These are phyloP conservation scores for Beauveria sp. DNA, from an alignment of 2,329 filamentous ascomycete genomes.

Conservation along the genomic window DNA sequence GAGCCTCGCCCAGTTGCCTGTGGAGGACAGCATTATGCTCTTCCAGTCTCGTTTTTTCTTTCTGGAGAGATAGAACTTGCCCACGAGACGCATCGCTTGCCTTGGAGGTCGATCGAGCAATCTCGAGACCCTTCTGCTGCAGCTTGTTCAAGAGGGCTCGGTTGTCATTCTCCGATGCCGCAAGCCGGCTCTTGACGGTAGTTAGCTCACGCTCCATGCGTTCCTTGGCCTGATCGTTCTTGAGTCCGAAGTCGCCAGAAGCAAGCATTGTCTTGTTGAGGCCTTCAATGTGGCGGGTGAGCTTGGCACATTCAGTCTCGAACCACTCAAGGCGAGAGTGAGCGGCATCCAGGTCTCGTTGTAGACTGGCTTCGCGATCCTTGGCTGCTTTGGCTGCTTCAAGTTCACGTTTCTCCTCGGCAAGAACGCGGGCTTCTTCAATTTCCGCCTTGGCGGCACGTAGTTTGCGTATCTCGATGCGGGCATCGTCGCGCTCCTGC, in stretches of 20 bases:
- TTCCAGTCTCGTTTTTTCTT: conserved; percentile 75
- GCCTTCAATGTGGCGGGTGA: conserved; percentile 74
- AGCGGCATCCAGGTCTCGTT: conserved; percentile 73
- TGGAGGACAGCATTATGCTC: conserved; percentile 75
- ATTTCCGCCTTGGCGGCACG: conserved; percentile 76
- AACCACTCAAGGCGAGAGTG: conserved; percentile 69
- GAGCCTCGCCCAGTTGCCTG: conserved; percentile 78
- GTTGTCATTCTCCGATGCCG: conserved; percentile 94
- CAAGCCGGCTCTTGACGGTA: conserved; percentile 80
- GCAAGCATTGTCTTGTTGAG: conserved; percentile 82
- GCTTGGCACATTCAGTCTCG: conserved; percentile 67
- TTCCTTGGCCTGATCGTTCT: conserved; percentile 91
- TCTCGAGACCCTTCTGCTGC: conserved; percentile 94
- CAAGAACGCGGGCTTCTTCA: conserved; percentile 77
- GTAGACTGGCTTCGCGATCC: conserved; percentile 71
- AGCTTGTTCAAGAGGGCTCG: conserved; percentile 91
- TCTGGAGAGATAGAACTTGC: conserved; percentile 67
- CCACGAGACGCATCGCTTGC: conserved; percentile 77
- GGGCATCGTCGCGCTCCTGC: conserved; percentile 81
- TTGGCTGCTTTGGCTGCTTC: conserved; percentile 69
- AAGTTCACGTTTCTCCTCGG: conserved; percentile 73
- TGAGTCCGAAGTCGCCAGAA: conserved; percentile 80
- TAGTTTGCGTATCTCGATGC: conserved; percentile 73
- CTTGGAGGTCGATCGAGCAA: conserved; percentile 80
- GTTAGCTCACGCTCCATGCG: conserved; percentile 84